Percentiles rank a stretch among this genome's conserved stretches.
Evolutionary conservation across 75 land plant genomes (phyloP).

Genomic region (Selaginella tamariscina): DNA sequence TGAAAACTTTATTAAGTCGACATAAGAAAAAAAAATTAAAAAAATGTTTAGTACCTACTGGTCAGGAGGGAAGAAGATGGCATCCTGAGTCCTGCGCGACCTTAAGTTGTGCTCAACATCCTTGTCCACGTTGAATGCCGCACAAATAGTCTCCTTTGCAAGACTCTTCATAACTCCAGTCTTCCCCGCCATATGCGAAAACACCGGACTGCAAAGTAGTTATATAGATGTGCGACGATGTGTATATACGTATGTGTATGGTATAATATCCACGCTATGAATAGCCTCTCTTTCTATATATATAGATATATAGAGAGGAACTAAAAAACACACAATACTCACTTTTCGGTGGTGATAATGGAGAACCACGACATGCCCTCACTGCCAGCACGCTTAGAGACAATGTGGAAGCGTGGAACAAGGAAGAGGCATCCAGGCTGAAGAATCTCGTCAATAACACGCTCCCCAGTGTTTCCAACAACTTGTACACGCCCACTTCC

Average conservation of each 20-base stretch:
- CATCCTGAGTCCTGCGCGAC: slow-evolving; percentile 29
- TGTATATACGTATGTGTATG: background rate
- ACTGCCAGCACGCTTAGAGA: slow-evolving; percentile 53
- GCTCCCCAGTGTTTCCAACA: slow-evolving; percentile 50
- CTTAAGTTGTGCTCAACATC: slow-evolving; percentile 44
- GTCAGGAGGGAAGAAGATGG: slow-evolving; percentile 57
- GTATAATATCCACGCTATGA: background rate
- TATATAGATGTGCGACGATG: background rate
- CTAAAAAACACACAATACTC: too few species aligned
- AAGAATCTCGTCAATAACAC: slow-evolving; percentile 47
- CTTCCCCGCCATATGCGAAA: slow-evolving; percentile 53
- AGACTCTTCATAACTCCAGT: slow-evolving; percentile 58
- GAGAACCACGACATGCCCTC: slow-evolving; percentile 76
- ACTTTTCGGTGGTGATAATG: slow-evolving; percentile 69
- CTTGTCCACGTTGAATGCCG: slow-evolving; percentile 39
- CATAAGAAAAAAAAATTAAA: too few species aligned
- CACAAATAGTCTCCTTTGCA: slow-evolving; percentile 47
- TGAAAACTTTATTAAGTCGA: too few species aligned
- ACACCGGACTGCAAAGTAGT: slow-evolving; percentile 44
- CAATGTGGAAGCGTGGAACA: slow-evolving; percentile 63
- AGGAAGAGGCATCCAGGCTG: slow-evolving; percentile 55
- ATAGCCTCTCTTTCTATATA: too few species aligned
- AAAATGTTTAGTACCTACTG: too few species aligned
- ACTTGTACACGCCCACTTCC: slow-evolving; percentile 70
- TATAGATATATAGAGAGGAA: too few species aligned